These are phyloP conservation scores for Kwoniella sp. DNA, from an alignment of 768 basidiomycete species.

Conservation along the genomic window DNA sequence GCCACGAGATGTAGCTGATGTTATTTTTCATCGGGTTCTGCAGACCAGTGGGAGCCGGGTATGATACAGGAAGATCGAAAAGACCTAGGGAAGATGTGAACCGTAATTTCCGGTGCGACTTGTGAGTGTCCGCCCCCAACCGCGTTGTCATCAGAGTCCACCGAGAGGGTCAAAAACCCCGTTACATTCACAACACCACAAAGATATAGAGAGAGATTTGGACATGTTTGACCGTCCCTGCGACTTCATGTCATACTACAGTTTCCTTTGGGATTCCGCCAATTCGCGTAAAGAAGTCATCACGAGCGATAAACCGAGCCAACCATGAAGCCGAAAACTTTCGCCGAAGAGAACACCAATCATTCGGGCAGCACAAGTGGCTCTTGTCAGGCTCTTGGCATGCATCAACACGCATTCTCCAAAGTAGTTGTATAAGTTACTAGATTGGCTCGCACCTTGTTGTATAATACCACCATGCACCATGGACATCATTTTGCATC, in stretches of 20 bases:
- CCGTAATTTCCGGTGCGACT: conserved; percentile 53
- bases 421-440: too few relatives aligned
- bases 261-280: conserved; percentile 55
- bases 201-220: neutral
- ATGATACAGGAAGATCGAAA: conserved; percentile 52
- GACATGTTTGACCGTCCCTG: neutral
- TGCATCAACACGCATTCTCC: too few relatives aligned
- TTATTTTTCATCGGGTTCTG: neutral
- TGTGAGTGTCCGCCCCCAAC: too few relatives aligned
- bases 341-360: too few relatives aligned
- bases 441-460: too few relatives aligned
- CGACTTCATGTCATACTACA: conserved; percentile 11
- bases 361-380: too few relatives aligned
- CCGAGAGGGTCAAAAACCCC: too few relatives aligned
- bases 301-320: neutral
- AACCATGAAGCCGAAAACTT: neutral
- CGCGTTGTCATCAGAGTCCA: too few relatives aligned
- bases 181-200: too few relatives aligned
- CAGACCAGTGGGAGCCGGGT: conserved; percentile 55
- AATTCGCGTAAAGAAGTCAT: conserved; percentile 44
- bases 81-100: conserved; percentile 54
- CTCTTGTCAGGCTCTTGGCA: too few relatives aligned
- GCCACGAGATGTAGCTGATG: conserved; percentile 15
- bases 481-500: too few relatives aligned
- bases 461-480: too few relatives aligned